A percentile compares a stretch with the other conserved stretches of the same genome.
phyloP scores from a whole-genome alignment of 805 yeast genomes.

The Saccharomycopsis sp. region DNA sequence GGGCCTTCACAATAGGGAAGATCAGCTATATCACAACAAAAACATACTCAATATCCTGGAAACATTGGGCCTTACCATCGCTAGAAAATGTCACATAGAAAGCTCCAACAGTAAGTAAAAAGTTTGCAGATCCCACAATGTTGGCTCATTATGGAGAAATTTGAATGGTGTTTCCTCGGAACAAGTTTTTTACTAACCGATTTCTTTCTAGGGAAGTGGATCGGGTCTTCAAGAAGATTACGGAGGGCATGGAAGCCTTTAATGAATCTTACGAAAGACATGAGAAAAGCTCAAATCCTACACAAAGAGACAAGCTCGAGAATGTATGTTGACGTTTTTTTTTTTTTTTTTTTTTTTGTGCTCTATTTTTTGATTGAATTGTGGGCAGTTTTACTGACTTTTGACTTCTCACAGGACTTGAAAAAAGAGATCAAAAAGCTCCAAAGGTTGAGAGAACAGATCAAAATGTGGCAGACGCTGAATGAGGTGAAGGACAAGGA shows the following conservation, averaged over 20 bases:
- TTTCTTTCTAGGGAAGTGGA: constrained; percentile 41
- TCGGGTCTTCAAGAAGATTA: constrained; percentile 51
- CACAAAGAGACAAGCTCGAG: constrained; percentile 91
- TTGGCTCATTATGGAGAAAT: neutral
- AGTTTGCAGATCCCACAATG: no score
- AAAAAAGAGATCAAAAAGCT: constrained; percentile 92
- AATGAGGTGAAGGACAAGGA: constrained; percentile 81
- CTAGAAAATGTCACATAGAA: constrained; percentile 19
- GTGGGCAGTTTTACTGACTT: no score
- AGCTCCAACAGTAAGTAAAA: constrained; percentile 20
- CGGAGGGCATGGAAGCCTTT: constrained; percentile 47
- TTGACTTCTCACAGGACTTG: constrained; percentile 28
- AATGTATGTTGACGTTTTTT: no score
- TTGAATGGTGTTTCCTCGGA: no score
- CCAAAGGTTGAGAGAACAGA: constrained; percentile 88
- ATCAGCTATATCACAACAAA: no score
- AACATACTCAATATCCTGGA: no score
- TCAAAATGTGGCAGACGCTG: constrained; percentile 88
- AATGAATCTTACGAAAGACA: constrained; percentile 49
- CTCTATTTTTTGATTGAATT: neutral
- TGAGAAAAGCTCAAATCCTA: constrained; percentile 48
- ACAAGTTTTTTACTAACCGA: no score
- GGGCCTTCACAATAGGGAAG: no score
- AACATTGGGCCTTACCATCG: no score
- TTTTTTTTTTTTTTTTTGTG: neutral